Conservation (phyloP, 306 rosid genomes). For the Quercus variabilis region DNA sequence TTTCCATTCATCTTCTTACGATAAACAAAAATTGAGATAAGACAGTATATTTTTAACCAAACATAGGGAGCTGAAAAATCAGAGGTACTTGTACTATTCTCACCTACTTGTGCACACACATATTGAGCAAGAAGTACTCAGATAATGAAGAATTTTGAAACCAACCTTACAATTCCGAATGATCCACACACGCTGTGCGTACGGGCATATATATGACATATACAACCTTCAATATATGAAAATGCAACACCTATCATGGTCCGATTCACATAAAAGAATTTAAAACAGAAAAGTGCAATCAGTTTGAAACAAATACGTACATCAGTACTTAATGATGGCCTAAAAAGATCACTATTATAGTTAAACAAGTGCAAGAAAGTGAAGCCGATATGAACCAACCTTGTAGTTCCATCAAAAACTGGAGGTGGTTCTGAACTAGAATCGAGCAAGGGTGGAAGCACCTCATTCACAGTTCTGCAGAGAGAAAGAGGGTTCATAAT, state of each 20-base stretch:
- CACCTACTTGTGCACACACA: neutral
- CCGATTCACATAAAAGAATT: conserved; percentile 13
- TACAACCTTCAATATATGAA: conserved; percentile 55
- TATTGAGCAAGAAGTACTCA: neutral
- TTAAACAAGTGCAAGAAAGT: neutral
- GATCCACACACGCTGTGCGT: conserved; percentile 87
- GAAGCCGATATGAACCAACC: conserved; percentile 31
- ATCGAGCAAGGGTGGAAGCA: conserved; percentile 54
- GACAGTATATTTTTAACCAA: neutral
- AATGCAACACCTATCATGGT: neutral
- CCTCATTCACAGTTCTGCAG: conserved; percentile 40
- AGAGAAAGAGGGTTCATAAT: neutral
- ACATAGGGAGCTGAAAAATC: too few species aligned
- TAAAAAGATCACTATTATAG: neutral
- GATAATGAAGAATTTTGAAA: neutral
- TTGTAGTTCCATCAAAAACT: conserved; percentile 73
- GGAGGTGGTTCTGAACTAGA: conserved; percentile 73
- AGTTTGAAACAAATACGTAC: neutral
- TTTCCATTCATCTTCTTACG: neutral
- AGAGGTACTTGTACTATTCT: neutral
- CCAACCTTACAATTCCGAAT: conserved; percentile 74
- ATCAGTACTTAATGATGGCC: neutral
- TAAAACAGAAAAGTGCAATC: neutral
- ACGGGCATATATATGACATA: conserved; percentile 76
- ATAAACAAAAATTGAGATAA: neutral